Evolutionary conservation across 2,329 filamentous ascomycete genomes (phyloP), one percentile per base, ranked within the genome.

Genomic region (Cercospora sojina): DNA sequence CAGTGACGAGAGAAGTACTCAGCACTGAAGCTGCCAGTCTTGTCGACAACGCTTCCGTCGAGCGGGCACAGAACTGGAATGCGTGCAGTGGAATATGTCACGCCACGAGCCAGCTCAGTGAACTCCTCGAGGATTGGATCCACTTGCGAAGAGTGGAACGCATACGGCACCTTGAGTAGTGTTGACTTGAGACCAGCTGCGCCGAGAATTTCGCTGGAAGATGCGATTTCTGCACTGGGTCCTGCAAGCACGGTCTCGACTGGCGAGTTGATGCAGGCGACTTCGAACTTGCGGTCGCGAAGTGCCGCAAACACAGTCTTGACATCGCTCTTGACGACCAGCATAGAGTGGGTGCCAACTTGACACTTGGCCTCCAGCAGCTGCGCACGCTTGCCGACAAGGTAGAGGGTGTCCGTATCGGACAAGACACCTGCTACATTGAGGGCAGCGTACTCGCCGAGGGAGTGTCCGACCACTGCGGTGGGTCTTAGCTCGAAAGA

Each of bases 381-480:
- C 27, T 72, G 31, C 2, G 79, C 79, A 7, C 79, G 68, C 1
- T 35, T 38, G 3, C 77, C 79, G 3, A 79, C 78, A 5, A 81
- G 64, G 63, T 69, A 76, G 7, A 81, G 70, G 1, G 74, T 69
- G 32, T 68, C 67, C 6, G n/a, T 41, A 69, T 51, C 61, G 35
- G 16, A 75, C 10, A 69, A 43, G 1, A 66, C 64, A 29, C 64
- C 67, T 23, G 67, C 64, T 13, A 64, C 51, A 25, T 51, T 32
- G 13, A 69, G 35, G 5, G 67, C 67, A 38, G 67, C 64, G 43
- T 64, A 67, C 38, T 69, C 67, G 16, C 67, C 67, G 13, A 67
- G 58, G 35, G 59, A 64, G 53, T 69, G 67, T 1, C 64, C 67
- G 9, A 79, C 77, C 6, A 75, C 65, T n/a, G 55, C 25, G 5